Percentiles rank a stretch among this genome's conserved stretches.
Evolutionary conservation across 441 rosid species (phyloP).

Genomic region (Erysimum pusillum): DNA sequence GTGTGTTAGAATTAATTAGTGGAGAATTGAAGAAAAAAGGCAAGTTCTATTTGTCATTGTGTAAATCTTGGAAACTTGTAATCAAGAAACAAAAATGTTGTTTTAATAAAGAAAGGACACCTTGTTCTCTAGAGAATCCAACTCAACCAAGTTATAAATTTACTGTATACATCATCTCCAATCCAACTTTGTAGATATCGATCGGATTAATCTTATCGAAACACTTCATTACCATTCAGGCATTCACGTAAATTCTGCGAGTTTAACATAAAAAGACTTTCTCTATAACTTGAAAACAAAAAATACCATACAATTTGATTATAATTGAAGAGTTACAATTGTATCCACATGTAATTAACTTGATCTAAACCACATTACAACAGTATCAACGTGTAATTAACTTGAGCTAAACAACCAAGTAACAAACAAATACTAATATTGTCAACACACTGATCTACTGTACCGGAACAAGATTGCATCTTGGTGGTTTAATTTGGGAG

Average conservation of each 20-base stretch:
- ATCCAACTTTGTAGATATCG: too few species aligned
- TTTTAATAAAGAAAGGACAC: too few species aligned
- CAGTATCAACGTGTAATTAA: background rate
- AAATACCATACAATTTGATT: background rate
- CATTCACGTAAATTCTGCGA: background rate
- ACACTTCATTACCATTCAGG: too few species aligned
- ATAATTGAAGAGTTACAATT: background rate
- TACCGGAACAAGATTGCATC: conserved; percentile 4
- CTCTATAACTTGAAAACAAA: background rate
- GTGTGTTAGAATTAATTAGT: too few species aligned
- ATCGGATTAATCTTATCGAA: too few species aligned
- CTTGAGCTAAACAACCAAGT: background rate
- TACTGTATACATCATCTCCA: background rate
- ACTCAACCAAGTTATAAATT: too few species aligned
- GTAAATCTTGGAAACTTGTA: too few species aligned
- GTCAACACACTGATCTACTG: background rate
- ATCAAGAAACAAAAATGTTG: too few species aligned
- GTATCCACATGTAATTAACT: background rate
- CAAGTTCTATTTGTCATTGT: too few species aligned
- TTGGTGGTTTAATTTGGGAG: conserved; percentile 10
- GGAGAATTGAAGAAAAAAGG: too few species aligned
- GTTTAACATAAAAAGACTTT: background rate
- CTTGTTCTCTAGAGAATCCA: too few species aligned
- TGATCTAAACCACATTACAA: background rate
- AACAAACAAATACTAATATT: background rate